Conservation (phyloP, 441 rosid genomes). For the Croton setiger region DNA sequence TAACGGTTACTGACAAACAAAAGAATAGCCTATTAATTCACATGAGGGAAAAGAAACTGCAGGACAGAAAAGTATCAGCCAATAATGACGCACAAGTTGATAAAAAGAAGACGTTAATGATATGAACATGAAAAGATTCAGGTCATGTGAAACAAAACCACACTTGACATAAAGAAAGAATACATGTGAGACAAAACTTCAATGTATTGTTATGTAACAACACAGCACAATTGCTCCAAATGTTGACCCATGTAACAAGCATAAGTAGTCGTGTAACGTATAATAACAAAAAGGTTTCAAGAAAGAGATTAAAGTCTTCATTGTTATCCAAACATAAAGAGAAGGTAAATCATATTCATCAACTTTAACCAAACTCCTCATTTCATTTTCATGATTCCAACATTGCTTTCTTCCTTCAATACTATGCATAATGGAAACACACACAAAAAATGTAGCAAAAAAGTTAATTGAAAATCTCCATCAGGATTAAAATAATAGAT, state of each 20-base stretch:
- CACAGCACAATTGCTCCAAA: not conserved
- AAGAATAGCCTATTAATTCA: not conserved
- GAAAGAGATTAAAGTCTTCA: not conserved
- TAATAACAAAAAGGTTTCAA: not conserved
- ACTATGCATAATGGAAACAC: not conserved
- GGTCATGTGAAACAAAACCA: not conserved
- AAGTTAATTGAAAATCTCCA: not conserved
- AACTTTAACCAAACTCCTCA: not conserved
- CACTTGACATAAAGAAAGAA: not conserved
- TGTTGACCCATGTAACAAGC: not conserved
- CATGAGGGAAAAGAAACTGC: not conserved
- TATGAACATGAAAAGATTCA: not conserved
- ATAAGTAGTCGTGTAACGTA: not conserved
- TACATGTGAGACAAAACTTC: not conserved
- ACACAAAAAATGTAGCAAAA: conserved; percentile 8
- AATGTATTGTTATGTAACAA: not conserved
- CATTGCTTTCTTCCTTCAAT: not conserved
- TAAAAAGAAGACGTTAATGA: not conserved
- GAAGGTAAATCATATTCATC: not conserved
- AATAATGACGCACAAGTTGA: not conserved
- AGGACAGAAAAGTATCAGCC: not conserved
- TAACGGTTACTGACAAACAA: not conserved
- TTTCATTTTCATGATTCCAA: not conserved
- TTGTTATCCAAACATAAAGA: not conserved
- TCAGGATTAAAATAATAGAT: not conserved